A percentile compares a stretch with the other conserved stretches of the same genome.
Evolutionary conservation across 352 stramenopile species (phyloP).

Genomic region (Pseudoperonospora humuli): DNA sequence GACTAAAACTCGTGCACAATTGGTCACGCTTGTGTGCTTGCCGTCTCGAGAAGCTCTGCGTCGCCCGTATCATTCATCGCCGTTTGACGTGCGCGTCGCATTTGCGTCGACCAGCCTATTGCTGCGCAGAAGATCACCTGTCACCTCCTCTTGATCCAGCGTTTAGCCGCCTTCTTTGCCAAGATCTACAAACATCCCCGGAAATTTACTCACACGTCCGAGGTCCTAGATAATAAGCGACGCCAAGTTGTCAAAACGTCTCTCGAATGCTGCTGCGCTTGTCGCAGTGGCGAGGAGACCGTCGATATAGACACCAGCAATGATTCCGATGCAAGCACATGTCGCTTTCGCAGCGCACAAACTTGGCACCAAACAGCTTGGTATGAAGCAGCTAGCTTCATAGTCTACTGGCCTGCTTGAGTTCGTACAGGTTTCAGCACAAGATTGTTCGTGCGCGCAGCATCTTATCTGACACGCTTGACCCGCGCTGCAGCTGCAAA

Average conservation of each 20-base stretch:
- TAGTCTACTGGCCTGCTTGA: constrained; percentile 22
- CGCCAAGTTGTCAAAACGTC: neutral
- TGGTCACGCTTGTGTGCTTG: too few relatives aligned
- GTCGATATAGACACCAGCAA: neutral
- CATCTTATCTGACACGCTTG: neutral
- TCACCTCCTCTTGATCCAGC: neutral
- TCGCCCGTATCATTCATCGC: neutral
- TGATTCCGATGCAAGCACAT: neutral
- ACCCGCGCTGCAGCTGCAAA: neutral
- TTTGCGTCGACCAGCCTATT: neutral
- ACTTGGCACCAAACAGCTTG: neutral
- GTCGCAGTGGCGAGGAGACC: neutral
- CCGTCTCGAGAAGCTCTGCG: neutral
- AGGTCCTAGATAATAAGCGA: neutral
- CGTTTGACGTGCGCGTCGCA: neutral
- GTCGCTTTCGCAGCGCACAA: neutral
- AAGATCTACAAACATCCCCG: neutral
- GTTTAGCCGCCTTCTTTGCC: neutral
- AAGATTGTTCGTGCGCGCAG: neutral
- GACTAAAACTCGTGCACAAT: neutral
- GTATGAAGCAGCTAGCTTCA: constrained; percentile 18
- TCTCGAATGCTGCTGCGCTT: neutral
- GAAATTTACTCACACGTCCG: neutral
- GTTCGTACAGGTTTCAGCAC: constrained; percentile 19
- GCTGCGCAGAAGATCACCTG: neutral